These are phyloP conservation scores for Xylaria sp. DNA, from an alignment of 2,329 filamentous ascomycete species.

Conservation along the genomic window DNA sequence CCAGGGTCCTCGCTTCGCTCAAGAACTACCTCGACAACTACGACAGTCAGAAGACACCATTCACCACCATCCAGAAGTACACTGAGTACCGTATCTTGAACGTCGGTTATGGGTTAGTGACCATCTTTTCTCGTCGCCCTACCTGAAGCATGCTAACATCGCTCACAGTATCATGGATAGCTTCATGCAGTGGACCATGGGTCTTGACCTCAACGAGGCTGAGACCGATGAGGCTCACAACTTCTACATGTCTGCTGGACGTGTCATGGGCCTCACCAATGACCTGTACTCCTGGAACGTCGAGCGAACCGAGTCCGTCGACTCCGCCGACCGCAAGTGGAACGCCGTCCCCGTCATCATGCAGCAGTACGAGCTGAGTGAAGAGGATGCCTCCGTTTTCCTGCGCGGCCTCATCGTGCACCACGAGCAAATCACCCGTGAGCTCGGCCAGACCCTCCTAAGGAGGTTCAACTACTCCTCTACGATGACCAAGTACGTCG, in stretches of 20 bases:
- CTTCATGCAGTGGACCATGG: conserved; percentile 34
- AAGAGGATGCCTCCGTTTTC: conserved; percentile 28
- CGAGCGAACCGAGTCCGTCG: conserved; percentile 27
- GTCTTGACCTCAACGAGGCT: conserved; percentile 29
- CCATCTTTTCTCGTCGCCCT: neutral
- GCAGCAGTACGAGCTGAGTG: conserved; percentile 29
- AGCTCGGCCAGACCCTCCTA: conserved; percentile 24
- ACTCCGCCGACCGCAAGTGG: conserved; percentile 29
- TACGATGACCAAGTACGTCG: conserved; percentile 30
- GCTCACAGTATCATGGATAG: conserved; percentile 31
- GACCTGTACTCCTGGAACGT: conserved; percentile 34
- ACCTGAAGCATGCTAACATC: neutral
- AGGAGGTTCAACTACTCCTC: conserved; percentile 24
- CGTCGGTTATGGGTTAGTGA: conserved; percentile 29
- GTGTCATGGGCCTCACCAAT: conserved; percentile 32
- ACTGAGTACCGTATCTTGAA: conserved; percentile 33
- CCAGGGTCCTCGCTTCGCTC: conserved; percentile 24
- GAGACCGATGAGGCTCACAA: conserved; percentile 28
- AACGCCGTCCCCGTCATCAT: conserved; percentile 33
- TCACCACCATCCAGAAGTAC: conserved; percentile 31
- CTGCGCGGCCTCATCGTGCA: conserved; percentile 28
- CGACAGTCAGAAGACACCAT: conserved; percentile 31
- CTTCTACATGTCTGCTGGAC: conserved; percentile 31
- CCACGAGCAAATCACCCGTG: conserved; percentile 28
- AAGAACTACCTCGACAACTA: conserved; percentile 33